These are phyloP conservation scores for Pyricularia pennisetigena DNA, from an alignment of 2,329 filamentous ascomycete genomes.

Conservation along the genomic window DNA sequence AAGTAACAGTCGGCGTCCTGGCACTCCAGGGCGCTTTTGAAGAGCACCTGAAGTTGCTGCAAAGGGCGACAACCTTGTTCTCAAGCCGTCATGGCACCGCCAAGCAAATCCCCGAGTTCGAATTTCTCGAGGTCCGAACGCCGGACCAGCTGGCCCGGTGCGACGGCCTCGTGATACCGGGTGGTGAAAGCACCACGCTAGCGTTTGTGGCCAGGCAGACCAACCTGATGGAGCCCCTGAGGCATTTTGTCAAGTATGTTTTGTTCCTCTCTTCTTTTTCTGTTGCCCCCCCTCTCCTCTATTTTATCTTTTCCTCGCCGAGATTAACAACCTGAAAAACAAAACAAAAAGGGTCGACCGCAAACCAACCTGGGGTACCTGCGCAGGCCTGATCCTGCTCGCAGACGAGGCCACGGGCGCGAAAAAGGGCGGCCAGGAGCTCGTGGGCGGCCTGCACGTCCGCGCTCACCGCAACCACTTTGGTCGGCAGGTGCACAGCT, in stretches of 20 bases:
- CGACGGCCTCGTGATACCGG: constrained; percentile 80
- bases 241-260: constrained; percentile 78
- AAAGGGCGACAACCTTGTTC: constrained; percentile 39
- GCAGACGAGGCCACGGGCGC: constrained; percentile 80
- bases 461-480: constrained; percentile 92
- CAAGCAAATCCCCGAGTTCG: constrained; percentile 29
- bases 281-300: not conserved
- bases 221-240: constrained; percentile 70
- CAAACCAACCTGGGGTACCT: constrained; percentile 91
- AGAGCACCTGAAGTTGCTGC: constrained; percentile 74
- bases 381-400: constrained; percentile 85
- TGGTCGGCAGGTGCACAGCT: constrained; percentile 85
- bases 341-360: constrained; percentile 49
- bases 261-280: not conserved
- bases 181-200: constrained; percentile 91
- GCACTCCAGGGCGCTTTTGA: constrained; percentile 88
- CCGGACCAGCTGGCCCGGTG: constrained; percentile 59
- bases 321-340: constrained; percentile 3
- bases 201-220: constrained; percentile 77
- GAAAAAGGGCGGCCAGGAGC: constrained; percentile 83
- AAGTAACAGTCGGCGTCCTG: constrained; percentile 48
- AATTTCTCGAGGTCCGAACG: constrained; percentile 73
- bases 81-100: constrained; percentile 21
- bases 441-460: constrained; percentile 86
- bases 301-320: not conserved